phyloP scores from a whole-genome alignment of 148 eudicot species.

The Rhododendron griersonianum region DNA sequence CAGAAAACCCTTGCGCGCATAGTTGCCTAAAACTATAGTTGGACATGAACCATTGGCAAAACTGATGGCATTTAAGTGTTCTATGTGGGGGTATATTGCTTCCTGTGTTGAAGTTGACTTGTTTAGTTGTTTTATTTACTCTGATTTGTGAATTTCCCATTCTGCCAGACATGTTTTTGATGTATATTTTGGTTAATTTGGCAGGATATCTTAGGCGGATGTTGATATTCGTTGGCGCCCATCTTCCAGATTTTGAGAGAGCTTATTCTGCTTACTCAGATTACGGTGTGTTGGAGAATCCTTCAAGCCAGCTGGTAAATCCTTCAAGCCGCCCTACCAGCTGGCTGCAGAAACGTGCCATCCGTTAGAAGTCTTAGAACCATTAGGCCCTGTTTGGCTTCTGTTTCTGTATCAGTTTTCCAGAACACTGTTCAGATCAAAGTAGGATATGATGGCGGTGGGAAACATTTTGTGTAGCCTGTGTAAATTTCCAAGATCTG shows the following conservation, averaged over 20 bases:
- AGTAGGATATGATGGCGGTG: neutral
- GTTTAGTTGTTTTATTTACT: neutral
- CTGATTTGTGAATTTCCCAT: neutral
- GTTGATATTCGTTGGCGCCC: neutral
- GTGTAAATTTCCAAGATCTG: conserved; percentile 13
- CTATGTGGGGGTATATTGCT: neutral
- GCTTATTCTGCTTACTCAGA: neutral
- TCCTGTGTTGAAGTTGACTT: neutral
- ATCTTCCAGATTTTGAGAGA: neutral
- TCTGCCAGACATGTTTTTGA: neutral
- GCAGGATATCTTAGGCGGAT: neutral
- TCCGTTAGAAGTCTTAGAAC: neutral
- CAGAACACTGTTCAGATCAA: neutral
- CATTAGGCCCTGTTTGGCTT: neutral
- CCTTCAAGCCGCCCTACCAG: neutral
- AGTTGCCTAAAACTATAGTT: neutral
- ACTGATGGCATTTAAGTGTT: neutral
- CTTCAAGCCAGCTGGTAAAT: neutral
- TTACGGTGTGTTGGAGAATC: neutral
- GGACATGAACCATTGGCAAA: neutral
- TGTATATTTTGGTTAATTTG: neutral
- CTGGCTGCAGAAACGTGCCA: neutral
- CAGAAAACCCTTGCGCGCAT: neutral
- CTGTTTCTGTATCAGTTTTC: neutral
- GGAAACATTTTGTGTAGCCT: conserved; percentile 7